A percentile compares a stretch with the other conserved stretches of the same genome.
Conservation (phyloP, 2,329 filamentous ascomycete species). For the Neoarthrinium moseri region DNA sequence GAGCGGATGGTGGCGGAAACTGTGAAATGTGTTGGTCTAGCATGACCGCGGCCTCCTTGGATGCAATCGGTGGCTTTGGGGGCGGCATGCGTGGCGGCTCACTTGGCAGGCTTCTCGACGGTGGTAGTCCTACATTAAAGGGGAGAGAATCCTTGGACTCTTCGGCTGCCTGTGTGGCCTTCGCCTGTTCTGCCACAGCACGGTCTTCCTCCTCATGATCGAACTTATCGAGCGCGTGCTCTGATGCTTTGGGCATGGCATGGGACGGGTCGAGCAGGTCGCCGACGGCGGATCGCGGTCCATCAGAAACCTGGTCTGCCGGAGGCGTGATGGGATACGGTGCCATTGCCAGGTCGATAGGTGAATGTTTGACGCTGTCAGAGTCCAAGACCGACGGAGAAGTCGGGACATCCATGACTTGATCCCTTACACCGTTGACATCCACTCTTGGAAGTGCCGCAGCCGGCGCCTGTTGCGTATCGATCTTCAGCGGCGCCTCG, state of each 20-base stretch:
- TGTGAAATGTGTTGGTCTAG: slow-evolving; percentile 44
- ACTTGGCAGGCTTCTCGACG: slow-evolving; percentile 54
- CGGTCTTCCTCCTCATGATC: slow-evolving; percentile 55
- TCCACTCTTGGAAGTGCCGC: slow-evolving; percentile 22
- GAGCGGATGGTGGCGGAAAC: slow-evolving; percentile 53
- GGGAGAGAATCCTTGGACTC: slow-evolving; percentile 39
- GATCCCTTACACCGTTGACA: slow-evolving; percentile 28
- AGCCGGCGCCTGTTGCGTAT: slow-evolving; percentile 16
- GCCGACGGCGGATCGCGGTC: slow-evolving; percentile 41
- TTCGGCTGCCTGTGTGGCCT: slow-evolving; percentile 41
- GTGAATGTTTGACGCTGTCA: slow-evolving; percentile 52
- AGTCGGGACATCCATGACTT: slow-evolving; percentile 35
- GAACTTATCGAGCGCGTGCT: slow-evolving; percentile 57
- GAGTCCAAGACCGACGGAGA: slow-evolving; percentile 49
- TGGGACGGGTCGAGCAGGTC: slow-evolving; percentile 56
- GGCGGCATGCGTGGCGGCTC: slow-evolving; percentile 51
- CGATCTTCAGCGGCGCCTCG: slow-evolving; percentile 20
- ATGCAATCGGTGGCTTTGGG: slow-evolving; percentile 41
- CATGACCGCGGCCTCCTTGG: slow-evolving; percentile 43
- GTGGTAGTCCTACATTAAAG: slow-evolving; percentile 51
- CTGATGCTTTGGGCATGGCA: slow-evolving; percentile 59
- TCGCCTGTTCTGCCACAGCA: slow-evolving; percentile 43
- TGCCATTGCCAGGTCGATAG: slow-evolving; percentile 58
- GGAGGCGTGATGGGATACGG: slow-evolving; percentile 67
- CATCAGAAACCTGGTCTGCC: slow-evolving; percentile 44